Evolutionary conservation across 306 rosid species (phyloP).

Genomic region (Benincasa hispida): DNA sequence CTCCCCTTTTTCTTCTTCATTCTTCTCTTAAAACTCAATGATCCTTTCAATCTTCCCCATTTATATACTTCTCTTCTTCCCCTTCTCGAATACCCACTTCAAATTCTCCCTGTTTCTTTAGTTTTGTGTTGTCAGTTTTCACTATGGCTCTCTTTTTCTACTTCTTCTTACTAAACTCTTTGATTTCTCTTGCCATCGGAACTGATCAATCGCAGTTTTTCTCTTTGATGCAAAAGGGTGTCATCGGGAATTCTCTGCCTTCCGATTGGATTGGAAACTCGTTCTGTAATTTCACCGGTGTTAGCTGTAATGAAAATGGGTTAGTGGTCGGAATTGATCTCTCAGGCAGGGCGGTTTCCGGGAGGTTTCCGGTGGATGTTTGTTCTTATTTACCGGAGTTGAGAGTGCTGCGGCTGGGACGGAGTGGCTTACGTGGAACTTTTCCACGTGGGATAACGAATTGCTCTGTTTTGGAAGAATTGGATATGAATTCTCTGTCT

Average conservation of each 20-base stretch:
- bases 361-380: conserved; percentile 44
- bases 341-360: conserved; percentile 38
- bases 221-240: conserved; percentile 28
- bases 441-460: conserved; percentile 39
- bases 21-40: conserved; percentile 8
- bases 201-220: conserved; percentile 35
- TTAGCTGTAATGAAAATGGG: conserved; percentile 40
- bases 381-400: conserved; percentile 61
- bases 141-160: not conserved
- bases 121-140: not conserved
- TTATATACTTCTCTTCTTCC: conserved; percentile 44
- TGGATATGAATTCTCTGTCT: conserved; percentile 34
- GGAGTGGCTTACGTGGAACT: conserved; percentile 29
- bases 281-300: conserved; percentile 54
- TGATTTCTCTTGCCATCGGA: conserved; percentile 14
- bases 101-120: not conserved
- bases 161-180: not conserved
- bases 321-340: conserved; percentile 38
- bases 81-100: conserved; percentile 7
- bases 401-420: conserved; percentile 37
- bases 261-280: conserved; percentile 11
- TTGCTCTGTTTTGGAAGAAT: conserved; percentile 53
- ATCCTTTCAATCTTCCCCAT: conserved; percentile 34
- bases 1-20: not conserved
- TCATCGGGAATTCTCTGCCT: conserved; percentile 23